Evolutionary conservation across 768 basidiomycete genomes (phyloP), one percentile per base, ranked within the genome.

Genomic region (Podaxis sp.): DNA sequence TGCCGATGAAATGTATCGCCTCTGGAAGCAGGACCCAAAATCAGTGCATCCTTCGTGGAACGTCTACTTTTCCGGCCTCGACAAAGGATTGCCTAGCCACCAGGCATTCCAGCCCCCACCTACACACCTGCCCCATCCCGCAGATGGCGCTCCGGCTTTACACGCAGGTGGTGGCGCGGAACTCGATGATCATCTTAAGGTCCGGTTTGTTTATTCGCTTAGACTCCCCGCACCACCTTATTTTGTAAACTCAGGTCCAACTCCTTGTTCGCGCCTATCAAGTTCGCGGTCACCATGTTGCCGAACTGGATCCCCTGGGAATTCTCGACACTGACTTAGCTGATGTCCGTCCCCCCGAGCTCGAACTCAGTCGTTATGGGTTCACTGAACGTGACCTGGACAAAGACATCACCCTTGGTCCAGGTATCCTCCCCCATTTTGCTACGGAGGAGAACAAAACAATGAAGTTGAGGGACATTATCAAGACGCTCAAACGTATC

Each of bases 181-280:
- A 72, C 79, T 98, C 13, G 90, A 95, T 63, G 95, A 94, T 70
- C 96, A 98, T 76, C 77, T 99, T 61, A 99, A 97, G 84, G 96
- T 94, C 61, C 58, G 79, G 63, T 29, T 2, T 8, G 8, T 7
- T 19, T 54, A 19, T 33, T 56, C 38, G 61, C 22, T 41, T 56
- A 13, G 40, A 68, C 50, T 47, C 55, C n/a, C 33, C 22, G 17
- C 40, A 43, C 38, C 19, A 25, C 13, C 59, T 60, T 29, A 46
- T 27, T 27, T 66, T 22, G 61, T 47, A 12, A 54, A 24, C 46
- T 2, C 71, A 98, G 96, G 90, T 94, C 17, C 97, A 99, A 91
- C 84, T 98, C 29, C 88, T 99, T 61, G 94, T 98, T 57, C 90
- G 97, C 61, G 97, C 97, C 2, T 99, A 97, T 77, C 97, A 99